Evolutionary conservation across 257 asterid genomes (phyloP), one percentile per base, ranked within the genome.

Genomic region (Penstemon eatonii): DNA sequence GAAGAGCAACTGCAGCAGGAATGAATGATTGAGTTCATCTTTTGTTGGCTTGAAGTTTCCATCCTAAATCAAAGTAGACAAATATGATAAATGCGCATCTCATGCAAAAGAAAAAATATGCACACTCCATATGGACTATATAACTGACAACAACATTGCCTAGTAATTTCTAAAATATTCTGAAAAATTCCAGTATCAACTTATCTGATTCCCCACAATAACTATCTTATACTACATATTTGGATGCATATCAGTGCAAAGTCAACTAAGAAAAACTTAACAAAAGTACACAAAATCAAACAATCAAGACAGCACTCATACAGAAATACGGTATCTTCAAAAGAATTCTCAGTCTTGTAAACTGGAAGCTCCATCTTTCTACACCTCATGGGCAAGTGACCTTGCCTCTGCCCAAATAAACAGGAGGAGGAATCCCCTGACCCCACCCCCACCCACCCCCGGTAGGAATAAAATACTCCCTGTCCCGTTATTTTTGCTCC

Each of bases 1-100:
- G 87, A 86, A 87, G 72, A 93, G 92, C 79, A 93, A 82, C 88
- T 93, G 98, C 84, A 90, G 74, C 69, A 90, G 88, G 86, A 93
- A 90, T 7, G 95, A 90, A 69, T 90, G 90, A 70, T 88, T 90
- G 63, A 79, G 82, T 80, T 93, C 96, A 75, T 71, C 81, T 82
- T 93, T 86, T 68, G 89, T 62, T 76, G 97, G 96, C 60, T 80
- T 74, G 75, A 79, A 78, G 73, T 73, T 88, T 72, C 98, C 98
- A 77, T 88, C 98, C 98, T 90, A 78, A 66, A 74, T 43, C 65
- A 18, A 74, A 50, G 60, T 45, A 77, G 61, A 67, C 42, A 76
- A 60, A 68, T 43, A 75, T 52, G 54, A 85, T 25, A 25, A 25
- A 25, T 25, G 33, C 33, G 33, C 33, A 25, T 25, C 33, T 25